Percentiles rank a stretch among this genome's conserved stretches.
Conservation (phyloP, 345 rosid genomes). For the Cochlearia excelsa region DNA sequence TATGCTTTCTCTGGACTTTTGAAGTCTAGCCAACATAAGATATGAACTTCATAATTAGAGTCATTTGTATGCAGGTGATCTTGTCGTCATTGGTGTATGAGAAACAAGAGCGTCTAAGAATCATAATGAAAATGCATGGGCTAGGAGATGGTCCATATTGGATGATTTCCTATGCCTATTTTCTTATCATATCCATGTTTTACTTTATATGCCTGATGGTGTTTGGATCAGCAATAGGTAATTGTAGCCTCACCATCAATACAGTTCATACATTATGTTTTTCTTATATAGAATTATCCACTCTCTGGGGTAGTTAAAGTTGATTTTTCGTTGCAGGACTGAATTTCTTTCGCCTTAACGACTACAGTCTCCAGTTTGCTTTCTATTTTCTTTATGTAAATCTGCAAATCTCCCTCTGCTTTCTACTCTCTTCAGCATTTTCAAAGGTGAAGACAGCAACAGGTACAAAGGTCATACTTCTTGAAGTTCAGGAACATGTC, state of each 20-base stretch:
- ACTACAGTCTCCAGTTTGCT: constrained; percentile 65
- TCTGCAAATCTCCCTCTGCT: constrained; percentile 80
- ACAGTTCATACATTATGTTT: not conserved
- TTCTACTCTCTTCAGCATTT: constrained; percentile 63
- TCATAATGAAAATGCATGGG: constrained; percentile 99
- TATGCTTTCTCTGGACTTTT: too few relatives aligned
- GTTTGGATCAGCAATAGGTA: constrained; percentile 86
- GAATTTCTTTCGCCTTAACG: constrained; percentile 76
- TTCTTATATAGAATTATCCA: not conserved
- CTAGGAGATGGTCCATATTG: constrained; percentile 97
- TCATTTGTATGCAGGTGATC: constrained; percentile 58
- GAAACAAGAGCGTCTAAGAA: constrained; percentile 74
- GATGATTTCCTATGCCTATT: constrained; percentile 81
- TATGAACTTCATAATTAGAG: too few relatives aligned
- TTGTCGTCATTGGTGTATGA: constrained; percentile 77
- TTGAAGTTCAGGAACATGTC: not conserved
- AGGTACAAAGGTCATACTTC: constrained; percentile 46
- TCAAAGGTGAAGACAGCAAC: constrained; percentile 78
- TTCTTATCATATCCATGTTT: constrained; percentile 56
- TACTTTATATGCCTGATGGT: constrained; percentile 72
- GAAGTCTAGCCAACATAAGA: too few relatives aligned
- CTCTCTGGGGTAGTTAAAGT: not conserved
- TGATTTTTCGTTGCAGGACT: constrained; percentile 55
- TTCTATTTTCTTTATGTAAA: constrained; percentile 72
- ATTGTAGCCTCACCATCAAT: not conserved